Base-by-base conservation (phyloP, 208 protist genomes). In the Trypanosoma cruzi region DNA sequence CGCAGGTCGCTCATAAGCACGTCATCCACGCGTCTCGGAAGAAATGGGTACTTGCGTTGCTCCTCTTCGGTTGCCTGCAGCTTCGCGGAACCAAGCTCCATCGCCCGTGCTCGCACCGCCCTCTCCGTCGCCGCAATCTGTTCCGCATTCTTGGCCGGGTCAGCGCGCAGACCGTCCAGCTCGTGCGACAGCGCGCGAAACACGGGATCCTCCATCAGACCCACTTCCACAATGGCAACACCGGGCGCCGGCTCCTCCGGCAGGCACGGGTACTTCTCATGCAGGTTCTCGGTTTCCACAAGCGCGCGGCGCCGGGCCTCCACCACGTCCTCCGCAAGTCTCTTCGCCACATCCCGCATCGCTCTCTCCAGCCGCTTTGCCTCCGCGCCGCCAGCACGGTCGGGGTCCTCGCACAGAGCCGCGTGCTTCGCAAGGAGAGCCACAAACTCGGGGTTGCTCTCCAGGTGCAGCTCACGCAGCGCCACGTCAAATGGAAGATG, bases 151-250 rank as follows among this genome's bases (percentile, higher is more conserved):
- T 52, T 18, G 4, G 65, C 56, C 24, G 40, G 63, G 14, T 66
- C 54, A 11, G 32, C 18, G 13, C 68, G 68, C 69, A 86, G 48
- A 18, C 75, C 77, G 18, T 64, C 66, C 56, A 85, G 68, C 37
- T 55, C 71, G 53, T 75, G 84, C 29, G 80, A 68, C 52, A 78
- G 54, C n/a, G 61, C 59, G 50, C 83, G 72, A 69, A 85, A 89
- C 77, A 71, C 74, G 55, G 76, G 52, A 69, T 86, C 75, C 31
- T 71, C 48, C 58, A 79, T 16, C 40, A 86, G 36, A 40, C 36
- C 36, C 36, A 40, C n/a, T n/a, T n/a, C n/a, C n/a, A n/a, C n/a
- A n/a, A n/a, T n/a, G n/a, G n/a, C n/a, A n/a, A n/a, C n/a, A n/a
- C n/a, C n/a, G n/a, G n/a, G n/a, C n/a, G n/a, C n/a, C n/a, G n/a